Evolutionary conservation across 2,329 filamentous ascomycete species (phyloP), one percentile per base, ranked within the genome.

Genomic region (Ophiostoma pallidulum): DNA sequence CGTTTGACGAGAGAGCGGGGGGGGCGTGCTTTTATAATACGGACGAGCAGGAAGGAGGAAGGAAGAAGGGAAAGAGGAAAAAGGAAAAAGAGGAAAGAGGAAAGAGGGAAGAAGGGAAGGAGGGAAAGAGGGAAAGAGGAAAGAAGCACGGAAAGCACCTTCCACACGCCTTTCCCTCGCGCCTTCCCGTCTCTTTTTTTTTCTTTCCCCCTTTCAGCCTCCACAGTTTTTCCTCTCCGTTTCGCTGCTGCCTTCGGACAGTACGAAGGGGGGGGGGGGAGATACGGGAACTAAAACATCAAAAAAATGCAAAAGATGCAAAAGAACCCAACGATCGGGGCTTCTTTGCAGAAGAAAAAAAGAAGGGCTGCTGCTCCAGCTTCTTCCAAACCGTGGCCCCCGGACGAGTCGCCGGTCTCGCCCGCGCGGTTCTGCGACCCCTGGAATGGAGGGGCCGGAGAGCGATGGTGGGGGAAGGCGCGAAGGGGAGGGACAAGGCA

Each of bases 181-280:
- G 4, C 16, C 42, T 20, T 24, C 19, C n/a, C n/a, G 12, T 20
- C 31, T 53, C 16, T n/a, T 10, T 45, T 14, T 18, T 36, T 28
- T 5, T 38, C 20, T 29, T 14, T 29, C 55, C 47, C 53, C 51
- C 51, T 56, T 39, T 16, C 26, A 24, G 18, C 24, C 47, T 28
- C 42, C 22, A 24, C 10, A 4, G 32, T 18, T 24, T 18, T 29
- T 37, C 24, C 29, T 24, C 35, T 35, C 41, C 46, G 18, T 22
- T 22, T 22, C 14, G 4, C 36, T 41, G 33, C n/a, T 39, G 29
- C 29, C 20, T 40, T 36, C 28, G 41, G 47, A 36, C 18, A n/a
- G 26, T 29, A 38, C 19, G 12, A 37, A 33, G 20, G n/a, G n/a
- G n/a, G n/a, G n/a, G n/a, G n/a, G n/a, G n/a, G n/a, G n/a, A n/a